Evolutionary conservation across 495 filamentous ascomycete genomes (phyloP).

Genomic region (Aspergillus funiculosus): DNA sequence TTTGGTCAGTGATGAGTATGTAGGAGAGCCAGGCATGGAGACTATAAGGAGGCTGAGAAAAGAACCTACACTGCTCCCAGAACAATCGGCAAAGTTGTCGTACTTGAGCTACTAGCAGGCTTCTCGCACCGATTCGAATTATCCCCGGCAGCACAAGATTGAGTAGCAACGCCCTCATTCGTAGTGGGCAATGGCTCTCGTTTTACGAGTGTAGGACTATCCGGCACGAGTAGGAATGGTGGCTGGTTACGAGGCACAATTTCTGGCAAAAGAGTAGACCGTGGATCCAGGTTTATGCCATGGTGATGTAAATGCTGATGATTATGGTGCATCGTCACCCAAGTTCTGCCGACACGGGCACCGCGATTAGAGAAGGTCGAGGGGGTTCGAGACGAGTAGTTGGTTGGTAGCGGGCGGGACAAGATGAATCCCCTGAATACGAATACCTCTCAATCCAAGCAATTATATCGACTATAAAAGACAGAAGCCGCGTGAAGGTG

Average conservation of each 20-base stretch:
- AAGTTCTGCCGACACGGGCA: background rate
- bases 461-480: slow-evolving; percentile 5
- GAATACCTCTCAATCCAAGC: slow-evolving; percentile 9
- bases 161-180: slow-evolving; percentile 14
- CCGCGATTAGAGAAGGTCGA: background rate
- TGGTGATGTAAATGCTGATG: slow-evolving; percentile 20
- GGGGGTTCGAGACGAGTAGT: background rate
- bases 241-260: slow-evolving; percentile 26
- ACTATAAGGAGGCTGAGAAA: background rate
- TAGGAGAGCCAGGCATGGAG: too few species aligned
- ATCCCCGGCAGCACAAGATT: slow-evolving; percentile 10
- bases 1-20: slow-evolving; percentile 20
- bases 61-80: slow-evolving; percentile 77
- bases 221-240: slow-evolving; percentile 21
- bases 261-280: slow-evolving; percentile 23
- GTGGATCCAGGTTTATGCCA: slow-evolving; percentile 23
- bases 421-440: background rate
- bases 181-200: slow-evolving; percentile 22
- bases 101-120: slow-evolving; percentile 48
- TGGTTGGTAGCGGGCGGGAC: background rate
- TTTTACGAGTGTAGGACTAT: slow-evolving; percentile 25
- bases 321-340: slow-evolving; percentile 28
- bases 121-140: slow-evolving; percentile 23
- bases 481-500: too few species aligned
- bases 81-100: slow-evolving; percentile 68